A percentile compares a stretch with the other conserved stretches of the same genome.
Conservation (phyloP, 2,329 filamentous ascomycete genomes). For the Apiospora saccharicola region DNA sequence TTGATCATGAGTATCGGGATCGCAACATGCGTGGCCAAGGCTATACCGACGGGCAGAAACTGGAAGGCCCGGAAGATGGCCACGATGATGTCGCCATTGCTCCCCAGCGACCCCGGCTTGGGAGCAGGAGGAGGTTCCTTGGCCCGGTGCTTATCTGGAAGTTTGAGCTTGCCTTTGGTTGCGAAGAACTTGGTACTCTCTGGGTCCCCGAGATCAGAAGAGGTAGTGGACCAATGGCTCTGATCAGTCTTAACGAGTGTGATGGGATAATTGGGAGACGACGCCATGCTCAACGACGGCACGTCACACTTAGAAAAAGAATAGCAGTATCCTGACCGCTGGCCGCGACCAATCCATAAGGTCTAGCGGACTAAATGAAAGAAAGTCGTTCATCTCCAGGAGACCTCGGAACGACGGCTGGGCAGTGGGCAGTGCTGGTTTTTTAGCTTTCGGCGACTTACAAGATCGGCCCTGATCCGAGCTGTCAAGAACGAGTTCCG, state of each 20-base stretch:
- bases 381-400: conserved; percentile 8
- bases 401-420: background rate
- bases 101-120: conserved; percentile 20
- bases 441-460: background rate
- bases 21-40: conserved; percentile 20
- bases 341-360: conserved; percentile 20
- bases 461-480: conserved; percentile 10
- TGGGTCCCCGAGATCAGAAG: conserved; percentile 11
- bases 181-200: background rate
- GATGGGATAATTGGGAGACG: background rate
- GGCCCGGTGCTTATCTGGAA: background rate
- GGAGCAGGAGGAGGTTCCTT: conserved; percentile 7
- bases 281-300: conserved; percentile 12
- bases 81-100: conserved; percentile 24
- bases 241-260: conserved; percentile 8
- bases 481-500: background rate
- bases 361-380: conserved; percentile 7
- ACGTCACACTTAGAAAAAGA: conserved; percentile 1
- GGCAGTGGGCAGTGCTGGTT: background rate
- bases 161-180: background rate
- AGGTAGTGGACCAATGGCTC: conserved; percentile 24
- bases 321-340: conserved; percentile 23
- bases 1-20: conserved; percentile 14
- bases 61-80: conserved; percentile 17
- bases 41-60: conserved; percentile 14